Conservation (phyloP, 139 green algal species). For the Haematococcus lacustris region DNA sequence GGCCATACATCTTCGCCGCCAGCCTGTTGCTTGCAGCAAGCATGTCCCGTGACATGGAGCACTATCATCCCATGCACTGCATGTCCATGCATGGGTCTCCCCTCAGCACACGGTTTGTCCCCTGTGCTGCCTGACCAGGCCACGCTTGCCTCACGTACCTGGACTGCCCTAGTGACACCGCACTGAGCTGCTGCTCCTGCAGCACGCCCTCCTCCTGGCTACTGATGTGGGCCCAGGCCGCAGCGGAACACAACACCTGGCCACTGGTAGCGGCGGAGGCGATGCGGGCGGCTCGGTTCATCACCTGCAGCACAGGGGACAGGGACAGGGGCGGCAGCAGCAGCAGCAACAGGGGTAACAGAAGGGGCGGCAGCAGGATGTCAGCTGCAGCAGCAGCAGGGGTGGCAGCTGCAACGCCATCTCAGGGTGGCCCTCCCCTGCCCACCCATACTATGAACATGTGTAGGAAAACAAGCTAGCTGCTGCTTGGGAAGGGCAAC, state of each 20-base stretch:
- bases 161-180: background rate
- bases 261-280: conserved; percentile 11
- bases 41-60: no score
- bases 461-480: background rate
- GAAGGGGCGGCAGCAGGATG: no score
- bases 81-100: no score
- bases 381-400: no score
- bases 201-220: background rate
- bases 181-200: background rate
- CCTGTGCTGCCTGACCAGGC: no score
- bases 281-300: conserved; percentile 36
- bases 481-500: background rate
- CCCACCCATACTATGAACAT: background rate
- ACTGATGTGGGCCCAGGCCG: background rate
- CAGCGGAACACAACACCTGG: conserved; percentile 15
- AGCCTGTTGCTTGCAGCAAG: no score
- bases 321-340: background rate
- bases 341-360: background rate
- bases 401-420: no score
- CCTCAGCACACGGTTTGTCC: no score
- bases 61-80: no score
- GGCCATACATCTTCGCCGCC: no score
- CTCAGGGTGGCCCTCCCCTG: no score
- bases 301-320: conserved; percentile 4
- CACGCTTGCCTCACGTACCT: no score